phyloP scores from a whole-genome alignment of 176 grass and related monocot species.

The Aegilops longissima region DNA sequence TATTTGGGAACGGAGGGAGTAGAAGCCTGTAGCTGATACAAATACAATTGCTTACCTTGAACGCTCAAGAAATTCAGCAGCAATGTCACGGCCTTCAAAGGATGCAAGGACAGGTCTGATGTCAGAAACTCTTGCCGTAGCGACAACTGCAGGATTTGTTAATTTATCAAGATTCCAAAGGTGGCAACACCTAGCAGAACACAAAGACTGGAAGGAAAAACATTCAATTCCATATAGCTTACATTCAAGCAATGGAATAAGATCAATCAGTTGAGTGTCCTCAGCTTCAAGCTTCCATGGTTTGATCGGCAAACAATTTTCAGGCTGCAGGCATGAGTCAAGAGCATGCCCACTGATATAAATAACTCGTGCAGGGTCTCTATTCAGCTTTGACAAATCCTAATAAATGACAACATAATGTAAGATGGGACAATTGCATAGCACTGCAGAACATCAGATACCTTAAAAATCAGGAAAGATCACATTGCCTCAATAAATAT shows the following conservation, averaged over 20 bases:
- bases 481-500: constrained; percentile 1
- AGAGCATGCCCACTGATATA: constrained; percentile 92
- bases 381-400: constrained; percentile 95
- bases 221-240: constrained; percentile 13
- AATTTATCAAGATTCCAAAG: constrained; percentile 27
- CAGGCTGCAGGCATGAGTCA: constrained; percentile 76
- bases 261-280: constrained; percentile 90
- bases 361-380: constrained; percentile 77
- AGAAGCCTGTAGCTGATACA: constrained; percentile 11
- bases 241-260: constrained; percentile 99
- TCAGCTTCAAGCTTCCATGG: constrained; percentile 95
- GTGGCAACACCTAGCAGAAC: constrained; percentile 7
- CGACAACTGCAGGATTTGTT: constrained; percentile 64
- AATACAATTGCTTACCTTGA: constrained; percentile 53
- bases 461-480: neutral
- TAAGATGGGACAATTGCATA: neutral
- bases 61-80: constrained; percentile 85
- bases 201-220: neutral
- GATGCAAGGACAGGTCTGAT: constrained; percentile 93
- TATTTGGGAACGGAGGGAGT: too few relatives aligned
- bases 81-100: constrained; percentile 86
- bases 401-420: constrained; percentile 36
- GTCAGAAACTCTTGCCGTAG: constrained; percentile 79
- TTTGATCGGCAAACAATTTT: constrained; percentile 76
- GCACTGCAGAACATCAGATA: neutral